Base-by-base conservation (phyloP, 768 basidiomycete genomes). In the Candolleomyces eurysporus region DNA sequence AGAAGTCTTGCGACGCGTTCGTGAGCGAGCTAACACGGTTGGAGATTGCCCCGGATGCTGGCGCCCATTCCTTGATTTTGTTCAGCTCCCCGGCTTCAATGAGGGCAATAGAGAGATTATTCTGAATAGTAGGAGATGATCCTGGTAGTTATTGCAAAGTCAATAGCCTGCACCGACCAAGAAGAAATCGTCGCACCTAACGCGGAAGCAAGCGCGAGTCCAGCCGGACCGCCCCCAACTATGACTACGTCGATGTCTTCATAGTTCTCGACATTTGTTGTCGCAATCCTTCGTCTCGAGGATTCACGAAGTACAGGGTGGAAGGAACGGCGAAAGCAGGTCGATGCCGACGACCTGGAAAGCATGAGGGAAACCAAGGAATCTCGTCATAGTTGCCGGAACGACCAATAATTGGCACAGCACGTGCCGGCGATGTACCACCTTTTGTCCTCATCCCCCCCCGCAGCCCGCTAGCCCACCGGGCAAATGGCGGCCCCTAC, bases 221-320 rank as follows among this genome's bases (percentile, higher is more conserved):
- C 97, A 4, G 85, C 92, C 26, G 94, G 95, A 2, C 96, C 96
- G 30, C 93, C 97, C 17, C 97, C 96, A 26, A 98, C 92, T 66
- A 98, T 91, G 21, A 96, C 92, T 39, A 98, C 82, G 71, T 98
- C 97, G 65, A 83, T 88, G 42, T 91, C 83, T 61, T 84, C 76
- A 30, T 72, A 58, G n/a, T 36, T 14, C 19, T 45, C 56, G 40
- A 17, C 17, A 26, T 14, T 43, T 13, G 50, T 16, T 21, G 54
- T 51, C 1, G 49, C 16, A 9, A 26, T 21, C n/a, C 42, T 56
- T 19, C 54, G 31, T 36, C 40, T 56, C 5, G 54, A 21, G 9
- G 3, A 4, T 43, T 56, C 54, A 5, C 39, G 30, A 26, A 46
- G 30, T 17, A 21, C 21, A 30, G 50, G 45, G 54, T 43, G 50